Evolutionary conservation across 2,329 filamentous ascomycete species (phyloP).

Genomic region (Pseudogymnoascus sp.): DNA sequence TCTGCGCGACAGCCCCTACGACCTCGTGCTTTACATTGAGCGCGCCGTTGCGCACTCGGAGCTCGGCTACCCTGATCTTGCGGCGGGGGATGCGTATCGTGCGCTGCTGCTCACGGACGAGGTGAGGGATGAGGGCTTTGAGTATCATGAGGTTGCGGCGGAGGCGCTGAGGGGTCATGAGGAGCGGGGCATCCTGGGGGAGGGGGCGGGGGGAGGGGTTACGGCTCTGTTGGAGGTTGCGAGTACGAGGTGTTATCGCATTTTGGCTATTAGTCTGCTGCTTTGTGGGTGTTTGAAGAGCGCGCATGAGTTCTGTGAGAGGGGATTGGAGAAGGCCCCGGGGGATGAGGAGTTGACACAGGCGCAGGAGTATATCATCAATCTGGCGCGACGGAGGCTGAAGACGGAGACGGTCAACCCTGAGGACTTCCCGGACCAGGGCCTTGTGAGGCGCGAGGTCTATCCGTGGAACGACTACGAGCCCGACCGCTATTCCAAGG

Average conservation of each 20-base stretch:
- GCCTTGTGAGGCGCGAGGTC: slow-evolving; percentile 60
- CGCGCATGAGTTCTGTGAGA: slow-evolving; percentile 55
- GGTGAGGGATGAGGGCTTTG: slow-evolving; percentile 65
- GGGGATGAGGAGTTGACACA: slow-evolving; percentile 47
- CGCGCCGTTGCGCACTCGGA: slow-evolving; percentile 63
- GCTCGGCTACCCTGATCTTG: slow-evolving; percentile 82
- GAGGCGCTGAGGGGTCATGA: slow-evolving; percentile 27
- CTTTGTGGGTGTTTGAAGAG: slow-evolving; percentile 61
- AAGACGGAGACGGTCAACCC: slow-evolving; percentile 36
- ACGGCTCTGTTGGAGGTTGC: slow-evolving; percentile 35
- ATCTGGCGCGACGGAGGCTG: slow-evolving; percentile 41
- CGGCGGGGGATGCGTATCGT: slow-evolving; percentile 80
- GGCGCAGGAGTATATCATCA: slow-evolving; percentile 44
- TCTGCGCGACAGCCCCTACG: slow-evolving; percentile 46
- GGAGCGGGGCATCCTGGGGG: slow-evolving; percentile 11
- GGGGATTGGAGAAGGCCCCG: slow-evolving; percentile 48
- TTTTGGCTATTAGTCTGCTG: slow-evolving; percentile 48
- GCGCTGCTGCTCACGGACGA: slow-evolving; percentile 83
- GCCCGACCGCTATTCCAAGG: slow-evolving; percentile 60
- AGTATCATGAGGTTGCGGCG: slow-evolving; percentile 65
- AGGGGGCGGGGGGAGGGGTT: slow-evolving; percentile 28
- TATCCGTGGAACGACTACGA: slow-evolving; percentile 62
- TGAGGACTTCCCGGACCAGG: slow-evolving; percentile 56
- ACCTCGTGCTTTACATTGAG: slow-evolving; percentile 56
- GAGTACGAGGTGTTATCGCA: slow-evolving; percentile 47